phyloP scores from a whole-genome alignment of 1,284 basidiomycete genomes.

The Ustilago sp. region DNA sequence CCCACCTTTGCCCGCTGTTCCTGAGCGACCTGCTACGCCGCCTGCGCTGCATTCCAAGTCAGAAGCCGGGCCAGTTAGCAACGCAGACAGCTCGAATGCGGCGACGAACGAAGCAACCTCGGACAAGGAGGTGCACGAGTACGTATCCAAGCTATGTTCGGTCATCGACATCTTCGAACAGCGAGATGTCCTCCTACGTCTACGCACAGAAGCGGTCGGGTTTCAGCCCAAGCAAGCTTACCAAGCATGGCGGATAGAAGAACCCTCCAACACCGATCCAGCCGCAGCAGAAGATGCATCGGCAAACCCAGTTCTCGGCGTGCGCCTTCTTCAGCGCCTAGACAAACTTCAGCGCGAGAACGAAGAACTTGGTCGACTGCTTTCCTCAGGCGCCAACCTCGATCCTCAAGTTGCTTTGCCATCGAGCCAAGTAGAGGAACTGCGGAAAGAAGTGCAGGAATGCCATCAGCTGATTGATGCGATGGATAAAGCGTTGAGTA shows the following conservation, averaged over 20 bases:
- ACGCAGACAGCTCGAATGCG: background rate
- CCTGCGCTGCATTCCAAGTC: background rate
- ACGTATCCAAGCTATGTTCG: conserved; percentile 20
- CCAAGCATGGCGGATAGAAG: conserved; percentile 20
- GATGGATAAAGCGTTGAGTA: conserved; percentile 31
- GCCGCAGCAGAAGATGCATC: background rate
- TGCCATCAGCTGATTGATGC: conserved; percentile 35
- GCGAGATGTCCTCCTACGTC: conserved; percentile 44
- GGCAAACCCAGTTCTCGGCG: conserved; percentile 44
- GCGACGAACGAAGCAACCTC: background rate
- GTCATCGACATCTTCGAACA: conserved; percentile 27
- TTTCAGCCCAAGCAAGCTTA: conserved; percentile 50
- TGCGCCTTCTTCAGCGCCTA: conserved; percentile 49
- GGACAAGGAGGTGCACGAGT: conserved; percentile 11
- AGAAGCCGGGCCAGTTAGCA: background rate
- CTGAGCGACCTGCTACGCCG: conserved; percentile 21
- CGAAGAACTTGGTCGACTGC: conserved; percentile 42
- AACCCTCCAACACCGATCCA: background rate
- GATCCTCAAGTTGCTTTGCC: background rate
- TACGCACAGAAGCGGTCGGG: conserved; percentile 53
- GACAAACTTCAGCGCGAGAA: conserved; percentile 48
- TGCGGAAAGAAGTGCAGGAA: conserved; percentile 25
- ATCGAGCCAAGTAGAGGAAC: conserved; percentile 6
- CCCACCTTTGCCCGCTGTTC: conserved; percentile 26
- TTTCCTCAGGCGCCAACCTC: conserved; percentile 10